Evolutionary conservation across 1,139 yeast genomes (phyloP), one percentile per base, ranked within the genome.

Genomic region (Suhomyces panamericanus): DNA sequence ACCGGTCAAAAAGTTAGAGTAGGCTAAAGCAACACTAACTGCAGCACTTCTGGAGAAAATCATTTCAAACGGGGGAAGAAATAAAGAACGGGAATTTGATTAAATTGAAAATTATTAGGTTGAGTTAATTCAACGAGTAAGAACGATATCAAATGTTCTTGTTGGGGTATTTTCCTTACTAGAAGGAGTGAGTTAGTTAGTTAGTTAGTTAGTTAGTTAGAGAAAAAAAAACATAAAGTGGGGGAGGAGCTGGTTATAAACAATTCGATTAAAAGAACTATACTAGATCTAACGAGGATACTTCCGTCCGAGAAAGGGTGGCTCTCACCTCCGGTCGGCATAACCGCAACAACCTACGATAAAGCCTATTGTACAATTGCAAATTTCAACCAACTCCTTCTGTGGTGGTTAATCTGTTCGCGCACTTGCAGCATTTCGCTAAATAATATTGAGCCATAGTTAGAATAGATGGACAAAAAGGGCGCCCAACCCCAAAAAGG

Each of bases 41-140:
- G 49, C 46, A 33, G 54, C 48, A 26, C 49, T 38, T 44, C 44
- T 52, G 16, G 53, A 46, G 32, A 52, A 52, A 27, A 52, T 45
- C 54, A 50, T 52, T 35, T 30, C 41, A 26, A 13, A n/a, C 24
- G 20, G 15, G 30, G 4, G 13, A 29, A 32, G 38, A 46, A 30
- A 44, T 44, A 46, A 35, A 31, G 49, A 31, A 32, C n/a, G 27
- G 42, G 42, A 14, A 29, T 7, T 6, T 20, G 11, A 12, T 17
- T 24, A 10, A 39, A 26, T 32, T 42, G 26, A 17, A 29, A 35
- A 26, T 26, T 33, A 35, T 13, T 17, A 17, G 12, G 32, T 31
- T 35, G 27, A 9, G 32, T 35, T 35, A 39, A 42, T 15, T 36
- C 28, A 36, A 45, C 39, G 34, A 29, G 33, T 28, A 38, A 22